phyloP scores from a whole-genome alignment of 768 basidiomycete species.

The Amanita phalloides region DNA sequence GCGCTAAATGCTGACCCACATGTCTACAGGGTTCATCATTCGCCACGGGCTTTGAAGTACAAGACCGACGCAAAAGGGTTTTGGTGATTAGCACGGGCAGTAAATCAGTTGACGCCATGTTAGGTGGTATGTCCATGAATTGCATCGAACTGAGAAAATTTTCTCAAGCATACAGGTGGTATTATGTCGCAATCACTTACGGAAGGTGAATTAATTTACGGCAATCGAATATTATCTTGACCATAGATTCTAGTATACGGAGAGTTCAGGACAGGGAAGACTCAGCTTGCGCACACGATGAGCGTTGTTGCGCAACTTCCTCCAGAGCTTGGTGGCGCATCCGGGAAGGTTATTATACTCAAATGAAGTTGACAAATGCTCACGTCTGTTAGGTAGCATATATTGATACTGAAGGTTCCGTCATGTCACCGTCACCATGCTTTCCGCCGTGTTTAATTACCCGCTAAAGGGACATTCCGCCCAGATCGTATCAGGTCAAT shows the following conservation, averaged over 20 bases:
- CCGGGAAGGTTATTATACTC: constrained; percentile 55
- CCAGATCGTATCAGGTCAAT: constrained; percentile 88
- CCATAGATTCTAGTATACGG: constrained; percentile 60
- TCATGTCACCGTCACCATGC: constrained; percentile 6
- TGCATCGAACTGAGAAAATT: background rate
- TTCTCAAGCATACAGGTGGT: constrained; percentile 43
- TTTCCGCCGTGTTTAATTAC: constrained; percentile 10
- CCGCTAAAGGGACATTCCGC: constrained; percentile 69
- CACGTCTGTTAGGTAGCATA: constrained; percentile 59
- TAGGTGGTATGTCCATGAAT: constrained; percentile 56
- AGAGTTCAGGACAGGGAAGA: constrained; percentile 93
- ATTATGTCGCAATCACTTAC: constrained; percentile 90
- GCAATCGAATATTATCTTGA: background rate
- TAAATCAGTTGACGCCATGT: constrained; percentile 79
- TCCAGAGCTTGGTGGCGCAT: constrained; percentile 79
- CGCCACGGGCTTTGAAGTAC: constrained; percentile 84
- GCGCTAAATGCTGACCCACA: background rate
- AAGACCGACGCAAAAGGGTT: constrained; percentile 75
- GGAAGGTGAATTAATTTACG: constrained; percentile 43
- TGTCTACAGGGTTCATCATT: constrained; percentile 74
- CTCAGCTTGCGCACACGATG: constrained; percentile 93
- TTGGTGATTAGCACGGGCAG: constrained; percentile 85
- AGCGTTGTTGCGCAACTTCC: constrained; percentile 87
- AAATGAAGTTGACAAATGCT: background rate
- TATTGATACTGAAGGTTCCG: constrained; percentile 74